Percentiles rank a stretch among this genome's conserved stretches.
Evolutionary conservation across 495 filamentous ascomycete species (phyloP).

Genomic region (Penicillium silybi): DNA sequence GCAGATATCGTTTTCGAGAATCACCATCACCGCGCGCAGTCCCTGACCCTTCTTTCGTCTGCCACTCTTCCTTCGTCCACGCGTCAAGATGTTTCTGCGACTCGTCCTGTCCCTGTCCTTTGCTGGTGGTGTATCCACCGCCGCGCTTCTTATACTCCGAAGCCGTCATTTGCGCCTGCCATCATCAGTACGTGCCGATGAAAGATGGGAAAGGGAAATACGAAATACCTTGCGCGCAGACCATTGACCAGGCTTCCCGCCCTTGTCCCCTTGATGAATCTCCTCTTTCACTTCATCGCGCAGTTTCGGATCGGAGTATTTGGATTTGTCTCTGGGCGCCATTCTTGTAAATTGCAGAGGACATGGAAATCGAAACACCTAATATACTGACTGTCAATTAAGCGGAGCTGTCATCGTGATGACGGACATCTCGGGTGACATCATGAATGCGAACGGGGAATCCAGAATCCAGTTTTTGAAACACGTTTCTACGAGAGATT

Average conservation of each 20-base stretch:
- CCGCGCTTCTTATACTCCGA: constrained; percentile 49
- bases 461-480: constrained; percentile 8
- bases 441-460: constrained; percentile 5
- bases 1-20: constrained; percentile 43
- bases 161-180: constrained; percentile 51
- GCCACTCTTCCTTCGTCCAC: constrained; percentile 48
- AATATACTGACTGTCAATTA: background rate
- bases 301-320: constrained; percentile 46
- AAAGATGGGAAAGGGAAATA: background rate
- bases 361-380: background rate
- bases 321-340: constrained; percentile 47
- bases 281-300: constrained; percentile 47
- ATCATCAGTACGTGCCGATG: too few species aligned
- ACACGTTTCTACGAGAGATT: too few species aligned
- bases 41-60: constrained; percentile 47
- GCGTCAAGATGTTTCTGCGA: constrained; percentile 41
- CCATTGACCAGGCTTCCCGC: constrained; percentile 49
- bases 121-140: constrained; percentile 44
- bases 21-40: constrained; percentile 42
- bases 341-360: constrained; percentile 20
- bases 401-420: background rate
- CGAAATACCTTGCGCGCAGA: constrained; percentile 41
- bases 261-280: constrained; percentile 44
- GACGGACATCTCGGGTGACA: constrained; percentile 6
- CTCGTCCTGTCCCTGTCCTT: constrained; percentile 35